Base-by-base conservation (phyloP, 371 early-diverging fungal genomes). In the Neoconidiobolus thromboides region DNA sequence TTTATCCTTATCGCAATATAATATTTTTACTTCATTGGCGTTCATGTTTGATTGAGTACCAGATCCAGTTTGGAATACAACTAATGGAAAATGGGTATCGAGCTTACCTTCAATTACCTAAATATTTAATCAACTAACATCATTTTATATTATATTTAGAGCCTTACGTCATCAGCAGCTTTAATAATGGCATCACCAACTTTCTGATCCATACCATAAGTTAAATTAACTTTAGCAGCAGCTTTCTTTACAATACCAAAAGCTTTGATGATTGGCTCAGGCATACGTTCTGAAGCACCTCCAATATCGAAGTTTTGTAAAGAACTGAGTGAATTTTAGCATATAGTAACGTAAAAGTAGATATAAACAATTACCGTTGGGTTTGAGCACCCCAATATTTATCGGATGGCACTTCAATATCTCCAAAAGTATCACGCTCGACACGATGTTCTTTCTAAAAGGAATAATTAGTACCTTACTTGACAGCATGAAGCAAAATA, bases 41-140 rank as follows among this genome's bases (percentile, higher is more conserved):
- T 93, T 93, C 93, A 92, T 93, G 76, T 95, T 91, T 60, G 89
- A 81, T 76, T 94, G 94, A n/a, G 94, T 96, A 57, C 96, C 96
- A 26, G 90, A 89, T 14, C 96, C 96, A 39, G 95, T 94, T 70
- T 94, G 93, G 89, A 86, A 96, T 43, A 93, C 86, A 36, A 96
- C 95, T 56, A 96, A 75, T 47, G 96, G 96, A 75, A 96, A 96
- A 67, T 93, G 91, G 49, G 85, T 87, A 65, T 78, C 74, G 50
- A 89, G 79, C 65, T 81, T 83, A 47, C 93, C 95, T 36, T 80
- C 80, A 59, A 89, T 91, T 41, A 93, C 91, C 80, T 81, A 64
- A 1, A 12, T 57, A 14, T 37, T 14, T 60, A 3, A 39, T 47
- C 15, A 12, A 58, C 14, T 26, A 26, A 26, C 26, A 26, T 26